These are phyloP conservation scores for Neurospora cerealis DNA, from an alignment of 495 filamentous ascomycete genomes.

Conservation along the genomic window DNA sequence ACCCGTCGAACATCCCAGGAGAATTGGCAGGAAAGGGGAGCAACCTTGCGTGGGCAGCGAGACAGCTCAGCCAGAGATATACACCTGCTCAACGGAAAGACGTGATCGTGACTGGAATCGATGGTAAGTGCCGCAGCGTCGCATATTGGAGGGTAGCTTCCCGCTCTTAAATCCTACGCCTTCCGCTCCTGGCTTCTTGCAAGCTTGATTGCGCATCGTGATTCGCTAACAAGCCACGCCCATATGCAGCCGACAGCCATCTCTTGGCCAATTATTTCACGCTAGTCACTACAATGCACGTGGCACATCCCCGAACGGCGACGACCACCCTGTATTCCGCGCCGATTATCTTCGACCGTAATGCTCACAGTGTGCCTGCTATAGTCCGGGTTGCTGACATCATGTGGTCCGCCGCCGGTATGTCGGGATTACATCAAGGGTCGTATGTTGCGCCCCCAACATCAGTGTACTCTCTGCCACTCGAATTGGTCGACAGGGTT, in stretches of 20 bases:
- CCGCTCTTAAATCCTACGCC: neutral
- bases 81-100: slow-evolving; percentile 39
- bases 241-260: slow-evolving; percentile 52
- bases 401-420: slow-evolving; percentile 54
- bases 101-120: slow-evolving; percentile 59
- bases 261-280: slow-evolving; percentile 55
- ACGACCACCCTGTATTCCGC: slow-evolving; percentile 52
- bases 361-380: slow-evolving; percentile 52
- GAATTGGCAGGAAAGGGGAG: slow-evolving; percentile 61
- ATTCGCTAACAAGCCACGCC: slow-evolving; percentile 21
- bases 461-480: slow-evolving; percentile 57
- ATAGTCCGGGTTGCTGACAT: slow-evolving; percentile 61
- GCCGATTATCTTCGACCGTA: slow-evolving; percentile 65
- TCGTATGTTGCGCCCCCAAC: slow-evolving; percentile 54
- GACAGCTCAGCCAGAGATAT: slow-evolving; percentile 49
- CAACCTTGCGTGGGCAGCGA: slow-evolving; percentile 56
- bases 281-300: slow-evolving; percentile 49
- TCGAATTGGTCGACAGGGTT: slow-evolving; percentile 50
- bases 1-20: slow-evolving; percentile 48
- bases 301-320: slow-evolving; percentile 41
- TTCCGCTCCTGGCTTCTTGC: neutral
- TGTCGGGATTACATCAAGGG: slow-evolving; percentile 53
- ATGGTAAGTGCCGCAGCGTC: slow-evolving; percentile 39
- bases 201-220: slow-evolving; percentile 8
- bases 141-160: neutral